phyloP scores from a whole-genome alignment of 148 eudicot genomes.

The Pouteria glomerata region DNA sequence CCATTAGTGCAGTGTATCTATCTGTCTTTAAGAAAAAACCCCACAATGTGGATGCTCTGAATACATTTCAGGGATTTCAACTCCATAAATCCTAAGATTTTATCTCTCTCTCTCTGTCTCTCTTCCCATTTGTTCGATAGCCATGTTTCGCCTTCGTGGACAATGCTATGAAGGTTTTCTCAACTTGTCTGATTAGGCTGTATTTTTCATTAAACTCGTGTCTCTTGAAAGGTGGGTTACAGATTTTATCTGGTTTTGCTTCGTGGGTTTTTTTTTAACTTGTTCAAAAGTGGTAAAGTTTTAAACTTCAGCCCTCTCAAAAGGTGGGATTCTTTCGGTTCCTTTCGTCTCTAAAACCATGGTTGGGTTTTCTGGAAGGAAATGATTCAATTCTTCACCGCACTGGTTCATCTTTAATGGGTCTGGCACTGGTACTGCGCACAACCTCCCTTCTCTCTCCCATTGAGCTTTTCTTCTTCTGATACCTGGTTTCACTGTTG shows the following conservation, averaged over 20 bases:
- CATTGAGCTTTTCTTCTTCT: background rate
- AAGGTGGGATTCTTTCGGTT: background rate
- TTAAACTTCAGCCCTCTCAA: background rate
- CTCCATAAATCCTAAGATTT: background rate
- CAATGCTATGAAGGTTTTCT: background rate
- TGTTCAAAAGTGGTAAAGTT: background rate
- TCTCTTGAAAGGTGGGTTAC: background rate
- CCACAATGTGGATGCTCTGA: constrained; percentile 17
- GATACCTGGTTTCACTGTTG: background rate
- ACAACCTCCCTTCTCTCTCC: background rate
- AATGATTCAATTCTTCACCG: background rate
- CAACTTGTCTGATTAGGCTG: no score
- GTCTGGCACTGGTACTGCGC: no score
- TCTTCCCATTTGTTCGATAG: background rate
- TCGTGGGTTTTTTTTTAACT: background rate
- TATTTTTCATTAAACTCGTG: background rate
- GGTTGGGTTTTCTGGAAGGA: background rate
- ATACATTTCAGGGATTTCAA: background rate
- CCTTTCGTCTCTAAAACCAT: background rate
- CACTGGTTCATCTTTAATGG: no score
- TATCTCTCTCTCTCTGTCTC: constrained; percentile 1
- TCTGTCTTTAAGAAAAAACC: constrained; percentile 19
- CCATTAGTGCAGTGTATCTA: constrained; percentile 14
- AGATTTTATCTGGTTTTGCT: constrained; percentile 2
- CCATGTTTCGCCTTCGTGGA: background rate